Evolutionary conservation across 1,284 basidiomycete species (phyloP).

Genomic region (Ceratobasidium papillatum): DNA sequence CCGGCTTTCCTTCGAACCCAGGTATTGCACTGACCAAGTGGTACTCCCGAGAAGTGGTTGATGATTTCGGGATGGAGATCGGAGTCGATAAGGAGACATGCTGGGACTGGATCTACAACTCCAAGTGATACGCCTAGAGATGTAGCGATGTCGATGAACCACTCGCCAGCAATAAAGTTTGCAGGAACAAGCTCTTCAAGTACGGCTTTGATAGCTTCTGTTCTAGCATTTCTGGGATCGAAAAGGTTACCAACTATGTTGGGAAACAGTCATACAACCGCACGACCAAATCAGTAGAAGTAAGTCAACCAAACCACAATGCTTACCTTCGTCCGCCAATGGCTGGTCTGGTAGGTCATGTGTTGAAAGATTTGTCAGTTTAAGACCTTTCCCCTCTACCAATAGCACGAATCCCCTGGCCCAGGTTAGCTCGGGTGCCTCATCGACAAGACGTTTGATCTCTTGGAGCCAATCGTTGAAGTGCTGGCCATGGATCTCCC

Average conservation of each 20-base stretch:
- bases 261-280: too few species aligned
- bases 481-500: neutral
- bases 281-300: too few species aligned
- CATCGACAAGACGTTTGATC: neutral
- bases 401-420: neutral
- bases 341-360: neutral
- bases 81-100: neutral
- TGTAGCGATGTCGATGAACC: conserved; percentile 6
- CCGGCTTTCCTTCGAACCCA: neutral
- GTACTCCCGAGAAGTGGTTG: neutral
- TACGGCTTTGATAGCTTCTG: neutral
- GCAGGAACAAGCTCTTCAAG: neutral
- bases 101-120: neutral
- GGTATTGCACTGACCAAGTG: neutral
- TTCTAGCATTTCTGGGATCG: neutral
- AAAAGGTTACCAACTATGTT: neutral
- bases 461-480: neutral
- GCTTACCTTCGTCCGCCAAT: conserved; percentile 10
- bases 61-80: conserved; percentile 7
- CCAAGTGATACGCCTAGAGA: neutral
- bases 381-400: conserved; percentile 11
- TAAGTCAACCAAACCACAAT: neutral
- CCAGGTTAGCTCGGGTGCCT: neutral
- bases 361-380: neutral
- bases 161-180: neutral